phyloP scores from a whole-genome alignment of 192 early-diverging fungal species.

The Phycomyces blakesleeanus region DNA sequence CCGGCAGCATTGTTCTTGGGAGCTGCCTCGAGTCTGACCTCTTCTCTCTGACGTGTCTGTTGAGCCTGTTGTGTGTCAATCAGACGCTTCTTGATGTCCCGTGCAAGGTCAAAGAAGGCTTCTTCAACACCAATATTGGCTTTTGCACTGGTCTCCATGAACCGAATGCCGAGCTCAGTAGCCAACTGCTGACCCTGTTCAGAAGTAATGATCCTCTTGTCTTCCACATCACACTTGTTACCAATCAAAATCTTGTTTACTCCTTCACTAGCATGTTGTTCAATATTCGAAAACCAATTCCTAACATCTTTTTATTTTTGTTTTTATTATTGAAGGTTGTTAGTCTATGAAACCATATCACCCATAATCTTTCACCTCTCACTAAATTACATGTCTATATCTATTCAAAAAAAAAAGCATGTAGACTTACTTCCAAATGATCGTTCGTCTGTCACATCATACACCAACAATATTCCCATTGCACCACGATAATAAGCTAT shows the following conservation, averaged over 20 bases:
- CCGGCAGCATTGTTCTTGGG: slow-evolving; percentile 5
- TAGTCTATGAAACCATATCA: too few relatives aligned
- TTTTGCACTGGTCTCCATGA: slow-evolving; percentile 97
- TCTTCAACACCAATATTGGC: slow-evolving; percentile 97
- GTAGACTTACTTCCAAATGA: slow-evolving; percentile 85
- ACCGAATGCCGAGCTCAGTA: slow-evolving; percentile 91
- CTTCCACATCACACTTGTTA: slow-evolving; percentile 98
- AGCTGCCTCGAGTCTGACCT: slow-evolving; percentile 28
- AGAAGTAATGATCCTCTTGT: slow-evolving; percentile 90
- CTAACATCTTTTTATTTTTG: slow-evolving; percentile 95
- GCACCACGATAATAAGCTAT: slow-evolving; percentile 97
- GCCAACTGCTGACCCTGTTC: slow-evolving; percentile 95
- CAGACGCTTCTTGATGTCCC: slow-evolving; percentile 98
- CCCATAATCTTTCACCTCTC: too few relatives aligned
- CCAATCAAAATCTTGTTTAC: slow-evolving; percentile 99
- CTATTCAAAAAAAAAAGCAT: background rate
- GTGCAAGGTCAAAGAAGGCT: slow-evolving; percentile 93
- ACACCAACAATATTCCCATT: slow-evolving; percentile 97
- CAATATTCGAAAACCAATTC: slow-evolving; percentile 99
- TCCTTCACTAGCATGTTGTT: slow-evolving; percentile 97
- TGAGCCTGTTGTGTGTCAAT: slow-evolving; percentile 78
- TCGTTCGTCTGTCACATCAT: slow-evolving; percentile 98
- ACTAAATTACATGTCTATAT: too few relatives aligned
- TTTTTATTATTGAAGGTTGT: too few relatives aligned
- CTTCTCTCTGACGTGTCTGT: slow-evolving; percentile 29